These are phyloP conservation scores for Cladorrhinum sp. DNA, from an alignment of 2,329 filamentous ascomycete genomes.

Conservation along the genomic window DNA sequence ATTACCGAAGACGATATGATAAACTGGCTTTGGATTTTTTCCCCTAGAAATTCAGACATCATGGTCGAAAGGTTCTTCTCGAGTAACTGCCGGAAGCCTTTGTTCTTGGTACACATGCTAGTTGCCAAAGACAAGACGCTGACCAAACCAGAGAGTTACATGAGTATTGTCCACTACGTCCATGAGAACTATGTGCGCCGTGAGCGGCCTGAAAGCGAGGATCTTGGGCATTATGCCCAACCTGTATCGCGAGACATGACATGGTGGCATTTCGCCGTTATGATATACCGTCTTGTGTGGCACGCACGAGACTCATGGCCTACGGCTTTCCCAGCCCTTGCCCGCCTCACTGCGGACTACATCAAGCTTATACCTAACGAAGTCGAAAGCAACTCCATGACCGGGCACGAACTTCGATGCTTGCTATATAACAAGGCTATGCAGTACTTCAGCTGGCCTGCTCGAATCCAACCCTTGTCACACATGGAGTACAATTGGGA, in stretches of 20 bases:
- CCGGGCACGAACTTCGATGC: conserved; percentile 33
- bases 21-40: conserved; percentile 43
- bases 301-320: conserved; percentile 34
- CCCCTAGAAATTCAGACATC: conserved; percentile 34
- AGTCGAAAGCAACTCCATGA: conserved; percentile 3
- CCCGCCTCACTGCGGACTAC: conserved; percentile 29
- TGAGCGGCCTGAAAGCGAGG: conserved; percentile 19
- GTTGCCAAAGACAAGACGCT: conserved; percentile 36
- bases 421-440: conserved; percentile 42
- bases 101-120: conserved; percentile 40
- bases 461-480: conserved; percentile 30
- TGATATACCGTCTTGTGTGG: conserved; percentile 29
- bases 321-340: conserved; percentile 29
- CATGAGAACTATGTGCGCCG: conserved; percentile 25
- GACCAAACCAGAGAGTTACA: conserved; percentile 31
- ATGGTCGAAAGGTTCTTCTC: conserved; percentile 37
- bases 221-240: conserved; percentile 1
- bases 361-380: conserved; percentile 23
- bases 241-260: conserved; percentile 12
- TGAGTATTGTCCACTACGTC: conserved; percentile 35
- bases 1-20: conserved; percentile 35
- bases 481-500: conserved; percentile 53
- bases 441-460: conserved; percentile 35
- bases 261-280: conserved; percentile 25
- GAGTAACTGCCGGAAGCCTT: conserved; percentile 34